Conservation (phyloP, 176 grass and related monocot genomes). For the Oryza glumipatula region DNA sequence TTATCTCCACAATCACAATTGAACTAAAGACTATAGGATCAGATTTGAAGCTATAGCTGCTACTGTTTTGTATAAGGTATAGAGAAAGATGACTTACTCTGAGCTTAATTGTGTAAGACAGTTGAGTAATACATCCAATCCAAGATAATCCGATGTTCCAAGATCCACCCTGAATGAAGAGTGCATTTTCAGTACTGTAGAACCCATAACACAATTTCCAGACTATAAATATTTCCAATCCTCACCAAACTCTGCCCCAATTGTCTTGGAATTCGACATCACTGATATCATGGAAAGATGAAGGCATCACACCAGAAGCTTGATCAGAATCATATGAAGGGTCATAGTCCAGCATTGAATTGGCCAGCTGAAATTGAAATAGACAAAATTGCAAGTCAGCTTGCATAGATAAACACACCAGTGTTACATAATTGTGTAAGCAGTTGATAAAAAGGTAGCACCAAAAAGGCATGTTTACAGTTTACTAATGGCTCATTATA, state of each 20-base stretch:
- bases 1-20: not conserved
- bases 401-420: not conserved
- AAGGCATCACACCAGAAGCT: constrained; percentile 73
- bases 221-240: constrained; percentile 14
- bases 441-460: not conserved
- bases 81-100: constrained; percentile 63
- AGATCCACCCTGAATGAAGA: constrained; percentile 76
- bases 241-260: constrained; percentile 86
- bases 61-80: not conserved
- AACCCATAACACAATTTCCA: not conserved
- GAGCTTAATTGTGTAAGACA: constrained; percentile 78
- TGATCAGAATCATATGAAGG: constrained; percentile 85
- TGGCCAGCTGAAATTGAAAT: constrained; percentile 52
- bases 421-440: constrained; percentile 8
- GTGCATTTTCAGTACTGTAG: constrained; percentile 2
- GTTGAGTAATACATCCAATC: constrained; percentile 89
- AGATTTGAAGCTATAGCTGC: not conserved
- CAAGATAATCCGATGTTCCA: constrained; percentile 85
- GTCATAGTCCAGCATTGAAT: constrained; percentile 74
- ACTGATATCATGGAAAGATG: constrained; percentile 92
- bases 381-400: not conserved
- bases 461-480: no score
- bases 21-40: not conserved
- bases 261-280: constrained; percentile 90
- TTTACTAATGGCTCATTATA: not conserved